Evolutionary conservation across 495 filamentous ascomycete genomes (phyloP), one percentile per base, ranked within the genome.

Genomic region (Penicillium subrubescens): DNA sequence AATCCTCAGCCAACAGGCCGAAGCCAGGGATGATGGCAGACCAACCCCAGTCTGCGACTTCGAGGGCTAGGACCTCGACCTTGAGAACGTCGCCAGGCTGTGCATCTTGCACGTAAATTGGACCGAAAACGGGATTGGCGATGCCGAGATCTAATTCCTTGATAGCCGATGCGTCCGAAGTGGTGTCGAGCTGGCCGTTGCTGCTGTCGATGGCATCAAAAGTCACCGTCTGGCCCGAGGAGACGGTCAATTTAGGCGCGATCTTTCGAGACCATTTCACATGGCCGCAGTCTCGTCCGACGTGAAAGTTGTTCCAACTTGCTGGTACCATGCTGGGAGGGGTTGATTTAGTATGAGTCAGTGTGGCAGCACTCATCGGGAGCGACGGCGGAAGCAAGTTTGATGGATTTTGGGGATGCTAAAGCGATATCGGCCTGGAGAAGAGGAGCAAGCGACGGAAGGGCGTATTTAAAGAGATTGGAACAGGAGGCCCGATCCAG

Each of bases 131-230:
- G 10, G 82, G 82, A 59, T 85, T 82, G 48, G 75, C 78, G 33
- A 76, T 70, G 10, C 67, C 64, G 62, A 83, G 67, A 60, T 84
- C 71, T 62, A 85, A 77, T 17, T 73, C 67, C 34, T 64, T 64
- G 59, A 85, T 69, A n/a, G 75, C 71, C 4, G 77, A 76, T 21
- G 73, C 69, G 31, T 80, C 73, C 33, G 78, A 81, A 15, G 60
- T 60, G 1, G 71, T 62, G 12, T 71, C 68, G 52, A 85, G 77
- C 67, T 85, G 82, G 57, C 81, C 81, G 62, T 82, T 79, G 69
- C 82, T 82, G 59, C 82, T 82, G 64, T 84, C 82, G 41, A 79
- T 75, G 19, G 81, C 73, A 66, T 84, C 82, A 64, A 85, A 83
- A 17, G 77, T 72, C 54, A 84, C 71, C 4, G 73, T 75, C 44